Conservation (phyloP, 306 rosid species). For the Leucaena leucocephala region DNA sequence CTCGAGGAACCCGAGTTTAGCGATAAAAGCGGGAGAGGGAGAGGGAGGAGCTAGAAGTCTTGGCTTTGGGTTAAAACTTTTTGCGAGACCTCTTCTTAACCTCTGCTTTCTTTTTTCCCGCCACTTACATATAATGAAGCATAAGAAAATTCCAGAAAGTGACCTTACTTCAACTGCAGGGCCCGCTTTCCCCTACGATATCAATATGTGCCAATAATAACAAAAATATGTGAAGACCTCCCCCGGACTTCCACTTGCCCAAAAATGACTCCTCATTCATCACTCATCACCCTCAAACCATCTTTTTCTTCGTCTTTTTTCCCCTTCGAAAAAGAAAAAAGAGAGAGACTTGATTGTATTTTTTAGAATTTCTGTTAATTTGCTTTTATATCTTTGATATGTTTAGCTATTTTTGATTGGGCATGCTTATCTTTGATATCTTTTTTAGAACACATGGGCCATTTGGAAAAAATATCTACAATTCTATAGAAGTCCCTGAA, state of each 20-base stretch:
- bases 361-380: background rate
- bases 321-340: background rate
- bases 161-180: constrained; percentile 29
- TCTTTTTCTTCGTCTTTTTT: background rate
- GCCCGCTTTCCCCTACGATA: background rate
- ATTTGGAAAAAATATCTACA: too few relatives aligned
- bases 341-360: background rate
- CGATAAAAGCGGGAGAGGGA: constrained; percentile 41
- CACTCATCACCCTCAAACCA: constrained; percentile 30
- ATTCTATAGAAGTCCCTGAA: too few relatives aligned
- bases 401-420: constrained; percentile 1
- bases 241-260: constrained; percentile 13
- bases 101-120: constrained; percentile 23
- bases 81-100: background rate
- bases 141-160: constrained; percentile 33
- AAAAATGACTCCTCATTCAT: background rate
- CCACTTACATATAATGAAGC: background rate
- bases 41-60: background rate
- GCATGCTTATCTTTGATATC: too few relatives aligned
- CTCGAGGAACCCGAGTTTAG: constrained; percentile 23
- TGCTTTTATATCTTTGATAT: background rate
- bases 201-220: too few relatives aligned
- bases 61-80: background rate
- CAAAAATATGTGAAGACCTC: background rate
- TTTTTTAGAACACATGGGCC: too few relatives aligned